These are phyloP conservation scores for Clonostachys solani DNA, from an alignment of 2,329 filamentous ascomycete species.

Conservation along the genomic window DNA sequence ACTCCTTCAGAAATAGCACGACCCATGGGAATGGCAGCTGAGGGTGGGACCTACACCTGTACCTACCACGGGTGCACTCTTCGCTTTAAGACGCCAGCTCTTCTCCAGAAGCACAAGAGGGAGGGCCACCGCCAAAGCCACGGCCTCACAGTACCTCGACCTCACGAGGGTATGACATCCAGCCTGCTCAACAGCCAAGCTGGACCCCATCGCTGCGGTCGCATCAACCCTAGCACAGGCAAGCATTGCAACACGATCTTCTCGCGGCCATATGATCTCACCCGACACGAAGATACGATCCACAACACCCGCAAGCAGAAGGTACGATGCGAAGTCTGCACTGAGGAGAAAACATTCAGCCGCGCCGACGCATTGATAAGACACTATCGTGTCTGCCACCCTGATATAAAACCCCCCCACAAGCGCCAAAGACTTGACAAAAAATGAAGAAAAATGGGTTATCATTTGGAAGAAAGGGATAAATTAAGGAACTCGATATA, in stretches of 20 bases:
- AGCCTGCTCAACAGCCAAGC: slow-evolving; percentile 76
- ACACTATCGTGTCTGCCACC: slow-evolving; percentile 92
- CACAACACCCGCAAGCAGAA: slow-evolving; percentile 94
- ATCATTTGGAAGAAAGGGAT: too few relatives aligned
- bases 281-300: slow-evolving; percentile 94
- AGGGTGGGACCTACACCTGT: slow-evolving; percentile 90
- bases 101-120: slow-evolving; percentile 92
- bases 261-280: slow-evolving; percentile 92
- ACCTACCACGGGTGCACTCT: slow-evolving; percentile 88
- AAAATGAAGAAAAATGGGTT: too few relatives aligned
- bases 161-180: slow-evolving; percentile 37
- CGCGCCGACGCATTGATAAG: slow-evolving; percentile 90
- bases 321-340: slow-evolving; percentile 87
- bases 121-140: slow-evolving; percentile 83
- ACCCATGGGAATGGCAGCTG: slow-evolving; percentile 63
- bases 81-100: slow-evolving; percentile 81
- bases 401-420: slow-evolving; percentile 76
- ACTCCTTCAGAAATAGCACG: slow-evolving; percentile 32
- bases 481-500: too few relatives aligned
- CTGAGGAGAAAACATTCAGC: slow-evolving; percentile 95
- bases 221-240: slow-evolving; percentile 90
- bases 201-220: slow-evolving; percentile 87
- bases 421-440: slow-evolving; percentile 28
- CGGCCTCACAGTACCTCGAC: slow-evolving; percentile 22
- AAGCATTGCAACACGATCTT: slow-evolving; percentile 95